Percentiles rank a stretch among this genome's conserved stretches.
These are phyloP conservation scores for Choricystis sp. DNA, from an alignment of 139 green algal species.

Conservation along the genomic window DNA sequence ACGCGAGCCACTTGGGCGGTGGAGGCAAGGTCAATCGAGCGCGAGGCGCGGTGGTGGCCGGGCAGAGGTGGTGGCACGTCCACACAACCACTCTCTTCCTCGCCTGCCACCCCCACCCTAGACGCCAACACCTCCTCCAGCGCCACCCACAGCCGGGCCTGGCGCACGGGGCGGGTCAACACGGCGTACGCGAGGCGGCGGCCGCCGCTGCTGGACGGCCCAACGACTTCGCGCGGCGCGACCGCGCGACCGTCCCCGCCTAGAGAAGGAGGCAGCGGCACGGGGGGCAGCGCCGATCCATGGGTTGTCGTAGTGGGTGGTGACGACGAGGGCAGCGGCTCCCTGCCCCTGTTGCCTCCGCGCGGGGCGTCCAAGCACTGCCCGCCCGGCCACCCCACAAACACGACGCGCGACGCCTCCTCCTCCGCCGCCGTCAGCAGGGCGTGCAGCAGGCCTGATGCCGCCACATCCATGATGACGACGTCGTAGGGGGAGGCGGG, in stretches of 20 bases:
- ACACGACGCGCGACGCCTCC: constrained; percentile 19
- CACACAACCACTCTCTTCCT: not conserved
- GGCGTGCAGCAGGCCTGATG: constrained; percentile 24
- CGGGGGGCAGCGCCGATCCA: no score
- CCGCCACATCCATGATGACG: constrained; percentile 37
- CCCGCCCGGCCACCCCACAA: constrained; percentile 40
- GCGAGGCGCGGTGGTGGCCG: not conserved
- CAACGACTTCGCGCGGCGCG: no score
- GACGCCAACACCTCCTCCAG: constrained; percentile 48
- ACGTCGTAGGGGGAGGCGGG: constrained; percentile 30
- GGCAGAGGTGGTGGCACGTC: no score
- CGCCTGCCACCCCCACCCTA: not conserved
- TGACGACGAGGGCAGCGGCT: not conserved
- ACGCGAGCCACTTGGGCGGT: not conserved
- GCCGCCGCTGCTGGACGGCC: not conserved
- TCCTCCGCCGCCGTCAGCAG: constrained; percentile 15
- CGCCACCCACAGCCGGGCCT: constrained; percentile 43
- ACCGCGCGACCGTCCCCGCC: no score
- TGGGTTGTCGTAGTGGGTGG: no score
- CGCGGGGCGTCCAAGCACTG: constrained; percentile 8
- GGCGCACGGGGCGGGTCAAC: constrained; percentile 48
- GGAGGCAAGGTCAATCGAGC: not conserved
- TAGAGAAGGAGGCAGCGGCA: no score
- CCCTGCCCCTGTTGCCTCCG: not conserved
- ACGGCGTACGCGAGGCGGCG: constrained; percentile 45